These are phyloP conservation scores for Saccharomycopsis olivae DNA, from an alignment of 805 yeast species.

Conservation along the genomic window DNA sequence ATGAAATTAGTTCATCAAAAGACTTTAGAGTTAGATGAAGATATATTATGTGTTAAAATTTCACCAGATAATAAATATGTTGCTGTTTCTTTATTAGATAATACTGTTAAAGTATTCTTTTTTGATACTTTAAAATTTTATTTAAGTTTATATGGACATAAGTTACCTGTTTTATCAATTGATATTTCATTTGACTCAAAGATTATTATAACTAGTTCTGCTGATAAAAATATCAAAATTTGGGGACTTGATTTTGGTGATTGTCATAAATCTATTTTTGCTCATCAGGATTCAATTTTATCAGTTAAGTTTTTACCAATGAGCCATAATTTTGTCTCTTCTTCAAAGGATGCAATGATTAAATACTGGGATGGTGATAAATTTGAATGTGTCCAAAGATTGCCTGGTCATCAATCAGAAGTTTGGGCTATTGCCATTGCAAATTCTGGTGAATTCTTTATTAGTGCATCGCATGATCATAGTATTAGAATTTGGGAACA, in stretches of 20 bases:
- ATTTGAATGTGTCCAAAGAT: constrained; percentile 84
- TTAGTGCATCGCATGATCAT: constrained; percentile 87
- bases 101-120: constrained; percentile 91
- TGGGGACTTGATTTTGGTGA: constrained; percentile 99
- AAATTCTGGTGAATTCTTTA: constrained; percentile 55
- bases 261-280: constrained; percentile 93
- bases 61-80: constrained; percentile 71
- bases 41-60: constrained; percentile 65
- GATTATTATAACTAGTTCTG: constrained; percentile 82
- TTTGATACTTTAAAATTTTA: constrained; percentile 79
- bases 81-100: constrained; percentile 81
- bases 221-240: constrained; percentile 92
- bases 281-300: constrained; percentile 95
- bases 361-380: constrained; percentile 99
- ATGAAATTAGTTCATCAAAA: constrained; percentile 63
- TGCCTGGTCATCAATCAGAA: constrained; percentile 82
- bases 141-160: constrained; percentile 89
- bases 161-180: constrained; percentile 84
- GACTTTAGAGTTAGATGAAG: constrained; percentile 80
- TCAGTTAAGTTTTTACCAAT: constrained; percentile 72
- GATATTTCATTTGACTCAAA: constrained; percentile 88
- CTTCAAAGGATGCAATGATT: constrained; percentile 78
- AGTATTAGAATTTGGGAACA: constrained; percentile 89
- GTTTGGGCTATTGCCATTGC: constrained; percentile 89
- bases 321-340: constrained; percentile 82